phyloP scores from a whole-genome alignment of 2,329 filamentous ascomycete species.

The Cercospora brassicicola region DNA sequence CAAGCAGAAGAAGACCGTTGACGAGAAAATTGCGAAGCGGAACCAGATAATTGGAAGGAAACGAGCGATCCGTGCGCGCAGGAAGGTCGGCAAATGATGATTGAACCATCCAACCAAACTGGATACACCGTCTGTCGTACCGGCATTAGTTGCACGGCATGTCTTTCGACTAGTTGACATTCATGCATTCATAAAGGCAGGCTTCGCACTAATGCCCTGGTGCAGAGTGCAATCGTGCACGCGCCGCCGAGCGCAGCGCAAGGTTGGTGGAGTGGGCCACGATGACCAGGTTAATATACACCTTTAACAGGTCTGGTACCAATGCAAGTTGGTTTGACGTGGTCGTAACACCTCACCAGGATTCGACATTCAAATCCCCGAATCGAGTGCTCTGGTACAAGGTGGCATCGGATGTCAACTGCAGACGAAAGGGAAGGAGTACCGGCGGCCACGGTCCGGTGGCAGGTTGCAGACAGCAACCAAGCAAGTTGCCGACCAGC shows the following conservation, averaged over 20 bases:
- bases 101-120: constrained; percentile 8
- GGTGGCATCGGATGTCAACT: background rate
- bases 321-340: background rate
- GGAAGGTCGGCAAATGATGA: constrained; percentile 32
- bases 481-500: background rate
- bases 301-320: background rate
- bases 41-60: constrained; percentile 86
- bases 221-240: constrained; percentile 5
- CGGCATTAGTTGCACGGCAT: constrained; percentile 15
- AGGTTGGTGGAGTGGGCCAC: background rate
- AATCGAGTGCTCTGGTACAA: background rate
- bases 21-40: constrained; percentile 59
- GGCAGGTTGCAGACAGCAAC: background rate
- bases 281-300: background rate
- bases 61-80: constrained; percentile 62
- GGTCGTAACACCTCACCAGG: background rate
- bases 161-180: constrained; percentile 9
- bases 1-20: constrained; percentile 38
- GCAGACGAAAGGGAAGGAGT: background rate
- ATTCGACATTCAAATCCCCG: background rate
- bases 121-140: constrained; percentile 20
- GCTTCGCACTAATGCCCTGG: constrained; percentile 21
- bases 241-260: background rate
- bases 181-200: constrained; percentile 13
- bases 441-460: background rate